A percentile compares a stretch with the other conserved stretches of the same genome.
Conservation (phyloP, 2,329 filamentous ascomycete genomes). For the Aspergillus carbonarius region DNA sequence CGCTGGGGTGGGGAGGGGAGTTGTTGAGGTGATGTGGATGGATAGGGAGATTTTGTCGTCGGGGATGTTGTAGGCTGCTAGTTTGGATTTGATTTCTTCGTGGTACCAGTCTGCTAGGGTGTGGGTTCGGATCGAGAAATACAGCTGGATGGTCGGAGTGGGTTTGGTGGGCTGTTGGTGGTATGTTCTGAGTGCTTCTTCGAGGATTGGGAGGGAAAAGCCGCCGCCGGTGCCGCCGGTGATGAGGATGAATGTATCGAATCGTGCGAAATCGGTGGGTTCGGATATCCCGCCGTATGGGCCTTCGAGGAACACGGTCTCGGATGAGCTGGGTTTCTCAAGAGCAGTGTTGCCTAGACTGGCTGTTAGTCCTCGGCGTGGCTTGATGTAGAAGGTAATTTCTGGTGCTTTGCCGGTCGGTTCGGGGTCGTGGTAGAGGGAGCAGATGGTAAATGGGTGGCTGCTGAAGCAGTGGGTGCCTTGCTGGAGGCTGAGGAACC, state of each 20-base stretch:
- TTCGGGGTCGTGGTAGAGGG: conserved; percentile 37
- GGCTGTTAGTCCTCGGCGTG: conserved; percentile 51
- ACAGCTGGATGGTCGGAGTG: neutral
- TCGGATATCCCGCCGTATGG: conserved; percentile 57
- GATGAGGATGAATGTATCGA: conserved; percentile 50
- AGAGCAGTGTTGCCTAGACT: conserved; percentile 44
- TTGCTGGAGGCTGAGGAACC: conserved; percentile 42
- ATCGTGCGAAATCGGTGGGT: conserved; percentile 33
- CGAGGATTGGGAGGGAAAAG: conserved; percentile 52
- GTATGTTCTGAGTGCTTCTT: conserved; percentile 28
- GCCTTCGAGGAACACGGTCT: conserved; percentile 56
- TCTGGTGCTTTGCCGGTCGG: conserved; percentile 29
- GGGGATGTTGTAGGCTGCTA: neutral
- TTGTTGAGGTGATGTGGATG: neutral
- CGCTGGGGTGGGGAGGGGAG: neutral
- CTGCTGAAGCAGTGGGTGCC: conserved; percentile 46
- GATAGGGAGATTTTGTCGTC: neutral
- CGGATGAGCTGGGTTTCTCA: conserved; percentile 35
- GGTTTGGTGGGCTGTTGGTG: neutral
- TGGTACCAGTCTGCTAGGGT: neutral
- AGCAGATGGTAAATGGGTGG: conserved; percentile 59
- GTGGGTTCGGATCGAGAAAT: neutral
- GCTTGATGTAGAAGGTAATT: conserved; percentile 56
- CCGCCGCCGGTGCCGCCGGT: conserved; percentile 59
- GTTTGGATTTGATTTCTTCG: neutral